A percentile compares a stretch with the other conserved stretches of the same genome.
Conservation (phyloP, 2,329 filamentous ascomycete species). For the Colletotrichum sp. region DNA sequence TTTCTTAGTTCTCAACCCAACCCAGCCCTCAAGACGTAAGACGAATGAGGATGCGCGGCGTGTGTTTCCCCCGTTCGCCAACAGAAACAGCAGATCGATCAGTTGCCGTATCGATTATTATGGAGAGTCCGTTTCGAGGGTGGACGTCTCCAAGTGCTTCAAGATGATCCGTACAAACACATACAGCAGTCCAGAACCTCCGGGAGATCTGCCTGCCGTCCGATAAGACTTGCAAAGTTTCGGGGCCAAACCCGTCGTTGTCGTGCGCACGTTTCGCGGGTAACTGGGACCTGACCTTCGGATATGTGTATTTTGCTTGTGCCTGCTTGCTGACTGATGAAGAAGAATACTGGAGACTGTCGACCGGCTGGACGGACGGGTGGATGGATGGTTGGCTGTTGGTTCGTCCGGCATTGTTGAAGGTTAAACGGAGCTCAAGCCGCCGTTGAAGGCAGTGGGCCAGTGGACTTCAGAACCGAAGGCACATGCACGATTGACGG, state of each 20-base stretch:
- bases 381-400: background rate
- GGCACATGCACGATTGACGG: background rate
- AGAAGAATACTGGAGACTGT: background rate
- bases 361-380: background rate
- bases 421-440: background rate
- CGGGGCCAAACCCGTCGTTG: background rate
- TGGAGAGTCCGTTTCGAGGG: background rate
- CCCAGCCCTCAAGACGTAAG: background rate
- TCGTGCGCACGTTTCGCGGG: background rate
- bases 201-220: constrained; percentile 4
- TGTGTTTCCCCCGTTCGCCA: background rate
- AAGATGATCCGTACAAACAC: background rate
- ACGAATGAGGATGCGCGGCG: background rate
- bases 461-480: background rate
- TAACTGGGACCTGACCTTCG: background rate
- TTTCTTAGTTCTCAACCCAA: background rate
- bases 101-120: background rate
- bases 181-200: background rate
- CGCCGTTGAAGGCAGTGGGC: background rate
- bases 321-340: background rate
- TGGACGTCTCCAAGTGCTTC: background rate
- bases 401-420: background rate
- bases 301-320: background rate
- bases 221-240: background rate
- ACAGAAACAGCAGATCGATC: background rate